A percentile compares a stretch with the other conserved stretches of the same genome.
phyloP scores from a whole-genome alignment of 768 basidiomycete genomes.

The Kwoniella sp. region DNA sequence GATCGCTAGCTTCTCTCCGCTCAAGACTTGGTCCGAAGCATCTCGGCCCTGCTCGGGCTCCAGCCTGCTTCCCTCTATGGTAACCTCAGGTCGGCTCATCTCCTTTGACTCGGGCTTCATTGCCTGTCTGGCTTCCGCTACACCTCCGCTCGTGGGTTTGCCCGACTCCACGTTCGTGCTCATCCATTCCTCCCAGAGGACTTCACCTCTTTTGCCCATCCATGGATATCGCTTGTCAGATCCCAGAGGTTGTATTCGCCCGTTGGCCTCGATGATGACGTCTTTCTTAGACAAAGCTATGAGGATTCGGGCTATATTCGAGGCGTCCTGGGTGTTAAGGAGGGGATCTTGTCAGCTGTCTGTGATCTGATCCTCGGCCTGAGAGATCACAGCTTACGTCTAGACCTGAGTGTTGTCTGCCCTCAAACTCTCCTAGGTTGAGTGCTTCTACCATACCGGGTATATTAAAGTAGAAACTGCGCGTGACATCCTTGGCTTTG shows the following conservation, averaged over 20 bases:
- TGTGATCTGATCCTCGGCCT: background rate
- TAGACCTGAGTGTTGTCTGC: slow-evolving; percentile 80
- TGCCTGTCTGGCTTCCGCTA: background rate
- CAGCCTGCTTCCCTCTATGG: too few relatives aligned
- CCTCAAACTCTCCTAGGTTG: slow-evolving; percentile 68
- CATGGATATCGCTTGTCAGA: slow-evolving; percentile 34
- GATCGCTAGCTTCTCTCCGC: too few relatives aligned
- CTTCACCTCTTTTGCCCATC: slow-evolving; percentile 45
- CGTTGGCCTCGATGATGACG: slow-evolving; percentile 66
- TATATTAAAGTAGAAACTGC: slow-evolving; percentile 26
- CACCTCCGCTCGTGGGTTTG: slow-evolving; percentile 1
- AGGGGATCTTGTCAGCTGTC: background rate
- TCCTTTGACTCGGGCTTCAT: too few relatives aligned
- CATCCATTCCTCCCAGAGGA: slow-evolving; percentile 38
- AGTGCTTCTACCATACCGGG: slow-evolving; percentile 68
- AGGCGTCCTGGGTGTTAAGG: slow-evolving; percentile 65
- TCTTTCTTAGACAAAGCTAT: slow-evolving; percentile 69
- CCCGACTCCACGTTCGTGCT: slow-evolving; percentile 2
- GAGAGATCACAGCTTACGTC: slow-evolving; percentile 61
- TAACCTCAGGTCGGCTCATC: too few relatives aligned
- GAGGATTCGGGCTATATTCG: slow-evolving; percentile 79
- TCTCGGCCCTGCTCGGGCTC: too few relatives aligned
- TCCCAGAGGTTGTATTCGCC: slow-evolving; percentile 15
- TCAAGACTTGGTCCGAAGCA: too few relatives aligned
- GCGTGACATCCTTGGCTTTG: slow-evolving; percentile 18